A percentile compares a stretch with the other conserved stretches of the same genome.
Evolutionary conservation across 2,329 filamentous ascomycete genomes (phyloP).

Genomic region (Fusarium albidum): DNA sequence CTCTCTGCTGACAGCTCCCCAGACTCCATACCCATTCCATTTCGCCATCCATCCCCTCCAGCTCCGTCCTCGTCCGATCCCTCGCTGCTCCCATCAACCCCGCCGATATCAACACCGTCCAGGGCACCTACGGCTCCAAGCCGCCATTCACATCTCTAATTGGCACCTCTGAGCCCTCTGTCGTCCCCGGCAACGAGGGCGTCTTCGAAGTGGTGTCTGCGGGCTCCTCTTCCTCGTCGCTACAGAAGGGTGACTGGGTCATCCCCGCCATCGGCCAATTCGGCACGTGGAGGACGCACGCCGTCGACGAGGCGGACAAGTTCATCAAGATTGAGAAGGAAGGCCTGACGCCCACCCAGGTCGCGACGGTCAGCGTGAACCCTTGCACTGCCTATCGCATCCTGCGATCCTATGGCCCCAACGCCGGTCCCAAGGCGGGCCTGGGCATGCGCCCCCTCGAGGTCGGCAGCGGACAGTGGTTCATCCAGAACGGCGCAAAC

Average conservation of each 20-base stretch:
- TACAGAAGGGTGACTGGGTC: conserved; percentile 89
- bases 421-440: conserved; percentile 53
- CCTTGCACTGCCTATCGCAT: conserved; percentile 95
- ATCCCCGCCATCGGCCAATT: conserved; percentile 84
- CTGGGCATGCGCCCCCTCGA: conserved; percentile 56
- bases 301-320: conserved; percentile 64
- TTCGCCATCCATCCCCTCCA: conserved; percentile 72
- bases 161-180: conserved; percentile 78
- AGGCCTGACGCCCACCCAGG: conserved; percentile 78
- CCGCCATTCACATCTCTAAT: conserved; percentile 79
- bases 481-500: conserved; percentile 97
- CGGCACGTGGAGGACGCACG: conserved; percentile 95
- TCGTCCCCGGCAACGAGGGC: conserved; percentile 89
- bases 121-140: conserved; percentile 92
- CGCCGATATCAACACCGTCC: conserved; percentile 97
- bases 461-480: conserved; percentile 76
- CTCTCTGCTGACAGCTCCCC: conserved; percentile 2
- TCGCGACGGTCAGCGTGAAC: conserved; percentile 89
- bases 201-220: conserved; percentile 86
- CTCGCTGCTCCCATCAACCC: conserved; percentile 95
- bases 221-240: conserved; percentile 61
- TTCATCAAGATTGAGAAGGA: conserved; percentile 76
- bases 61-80: conserved; percentile 79
- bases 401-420: conserved; percentile 77
- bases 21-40: conserved; percentile 80